Conservation (phyloP, 2,329 filamentous ascomycete species). For the Aspergillus phoenicis region DNA sequence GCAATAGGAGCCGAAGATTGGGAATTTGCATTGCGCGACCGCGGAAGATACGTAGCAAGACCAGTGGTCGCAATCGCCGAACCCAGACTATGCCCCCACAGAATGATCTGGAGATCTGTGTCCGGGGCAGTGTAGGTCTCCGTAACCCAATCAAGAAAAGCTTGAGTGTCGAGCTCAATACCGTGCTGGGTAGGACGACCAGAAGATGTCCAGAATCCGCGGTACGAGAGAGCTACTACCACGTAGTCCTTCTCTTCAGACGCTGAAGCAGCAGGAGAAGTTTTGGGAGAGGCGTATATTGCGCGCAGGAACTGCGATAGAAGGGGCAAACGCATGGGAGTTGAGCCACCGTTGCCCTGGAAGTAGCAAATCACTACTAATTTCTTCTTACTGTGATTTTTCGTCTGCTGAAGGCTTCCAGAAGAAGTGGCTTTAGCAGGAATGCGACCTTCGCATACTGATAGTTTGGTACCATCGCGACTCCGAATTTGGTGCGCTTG, state of each 20-base stretch:
- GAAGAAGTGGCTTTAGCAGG: slow-evolving; percentile 50
- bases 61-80: slow-evolving; percentile 70
- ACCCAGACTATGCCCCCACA: slow-evolving; percentile 81
- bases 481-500: slow-evolving; percentile 54
- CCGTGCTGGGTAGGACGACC: slow-evolving; percentile 71
- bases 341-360: slow-evolving; percentile 38
- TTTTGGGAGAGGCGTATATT: slow-evolving; percentile 12
- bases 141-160: slow-evolving; percentile 65
- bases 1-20: slow-evolving; percentile 30
- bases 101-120: slow-evolving; percentile 48
- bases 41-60: slow-evolving; percentile 45
- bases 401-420: slow-evolving; percentile 14
- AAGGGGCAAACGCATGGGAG: slow-evolving; percentile 40
- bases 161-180: slow-evolving; percentile 68
- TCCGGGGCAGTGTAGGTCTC: slow-evolving; percentile 37
- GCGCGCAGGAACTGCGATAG: slow-evolving; percentile 50
- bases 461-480: slow-evolving; percentile 49
- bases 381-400: slow-evolving; percentile 6
- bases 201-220: slow-evolving; percentile 76
- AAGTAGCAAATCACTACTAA: slow-evolving; percentile 36
- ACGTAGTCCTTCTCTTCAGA: slow-evolving; percentile 31
- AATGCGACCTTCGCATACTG: slow-evolving; percentile 67
- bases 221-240: slow-evolving; percentile 58
- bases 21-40: background rate
- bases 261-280: background rate